phyloP scores from a whole-genome alignment of 2,329 filamentous ascomycete genomes.

The Aureobasidium vineae region DNA sequence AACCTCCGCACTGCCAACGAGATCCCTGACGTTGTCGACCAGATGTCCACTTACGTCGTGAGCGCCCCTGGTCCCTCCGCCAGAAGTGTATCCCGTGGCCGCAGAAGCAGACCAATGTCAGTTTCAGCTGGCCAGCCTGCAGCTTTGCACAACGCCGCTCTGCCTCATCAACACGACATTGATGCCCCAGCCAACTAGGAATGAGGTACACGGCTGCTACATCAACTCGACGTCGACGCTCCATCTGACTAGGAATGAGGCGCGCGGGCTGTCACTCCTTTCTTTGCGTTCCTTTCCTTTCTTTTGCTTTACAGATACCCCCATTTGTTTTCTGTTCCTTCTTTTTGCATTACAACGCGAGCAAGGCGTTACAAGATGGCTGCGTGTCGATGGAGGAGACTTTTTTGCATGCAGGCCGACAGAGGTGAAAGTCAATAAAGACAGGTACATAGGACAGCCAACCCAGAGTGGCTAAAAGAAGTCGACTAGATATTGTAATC shows the following conservation, averaged over 20 bases:
- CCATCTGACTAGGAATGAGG: neutral
- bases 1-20: constrained; percentile 7
- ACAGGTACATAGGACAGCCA: neutral
- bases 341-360: neutral
- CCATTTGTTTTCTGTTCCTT: neutral
- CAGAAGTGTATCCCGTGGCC: constrained; percentile 15
- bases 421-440: neutral
- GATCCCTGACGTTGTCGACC: neutral
- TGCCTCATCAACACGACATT: neutral
- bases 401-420: neutral
- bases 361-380: neutral
- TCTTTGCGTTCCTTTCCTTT: neutral
- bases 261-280: neutral
- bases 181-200: constrained; percentile 10
- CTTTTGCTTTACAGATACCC: neutral
- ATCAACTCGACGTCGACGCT: neutral
- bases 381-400: neutral
- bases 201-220: neutral
- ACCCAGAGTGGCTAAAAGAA: neutral
- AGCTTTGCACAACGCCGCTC: neutral
- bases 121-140: neutral
- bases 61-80: neutral
- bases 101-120: neutral
- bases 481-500: neutral
- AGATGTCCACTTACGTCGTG: neutral